Conservation (phyloP, 2,329 filamentous ascomycete genomes). For the Bipolaris cookei region DNA sequence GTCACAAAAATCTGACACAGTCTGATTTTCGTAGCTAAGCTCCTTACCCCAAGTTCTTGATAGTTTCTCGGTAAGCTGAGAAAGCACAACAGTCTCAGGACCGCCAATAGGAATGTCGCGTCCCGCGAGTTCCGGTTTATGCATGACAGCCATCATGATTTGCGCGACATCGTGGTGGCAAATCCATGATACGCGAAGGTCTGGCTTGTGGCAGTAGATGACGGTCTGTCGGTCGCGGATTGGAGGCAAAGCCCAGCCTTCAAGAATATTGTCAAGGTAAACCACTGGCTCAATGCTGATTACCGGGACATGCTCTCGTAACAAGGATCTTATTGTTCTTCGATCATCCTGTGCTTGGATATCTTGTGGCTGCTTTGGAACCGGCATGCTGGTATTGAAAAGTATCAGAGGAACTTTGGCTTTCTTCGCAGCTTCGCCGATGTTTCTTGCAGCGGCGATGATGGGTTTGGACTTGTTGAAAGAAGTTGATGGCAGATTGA, state of each 20-base stretch:
- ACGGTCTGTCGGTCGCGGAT: conserved; percentile 46
- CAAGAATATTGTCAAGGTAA: conserved; percentile 51
- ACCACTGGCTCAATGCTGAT: conserved; percentile 50
- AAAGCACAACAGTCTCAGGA: conserved; percentile 44
- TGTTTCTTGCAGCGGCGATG: conserved; percentile 28
- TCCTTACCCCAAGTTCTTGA: conserved; percentile 42
- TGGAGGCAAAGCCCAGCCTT: conserved; percentile 49
- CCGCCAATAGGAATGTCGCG: conserved; percentile 48
- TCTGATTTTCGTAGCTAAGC: conserved; percentile 45
- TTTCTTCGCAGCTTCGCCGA: conserved; percentile 28
- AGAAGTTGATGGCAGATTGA: conserved; percentile 40
- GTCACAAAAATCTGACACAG: conserved; percentile 34
- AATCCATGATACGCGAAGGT: conserved; percentile 50
- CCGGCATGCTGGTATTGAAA: conserved; percentile 42
- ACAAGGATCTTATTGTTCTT: conserved; percentile 38
- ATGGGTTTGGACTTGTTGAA: conserved; percentile 37
- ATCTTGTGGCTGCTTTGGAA: conserved; percentile 27
- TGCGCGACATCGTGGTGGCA: conserved; percentile 51
- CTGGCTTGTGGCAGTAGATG: conserved; percentile 51
- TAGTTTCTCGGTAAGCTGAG: conserved; percentile 44
- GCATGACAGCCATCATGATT: conserved; percentile 48
- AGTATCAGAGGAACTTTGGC: conserved; percentile 26
- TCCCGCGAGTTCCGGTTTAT: conserved; percentile 44
- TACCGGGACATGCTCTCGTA: conserved; percentile 42
- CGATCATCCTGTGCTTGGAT: conserved; percentile 42